Conservation (phyloP, 805 yeast species). For the Ogataea polymorpha region DNA sequence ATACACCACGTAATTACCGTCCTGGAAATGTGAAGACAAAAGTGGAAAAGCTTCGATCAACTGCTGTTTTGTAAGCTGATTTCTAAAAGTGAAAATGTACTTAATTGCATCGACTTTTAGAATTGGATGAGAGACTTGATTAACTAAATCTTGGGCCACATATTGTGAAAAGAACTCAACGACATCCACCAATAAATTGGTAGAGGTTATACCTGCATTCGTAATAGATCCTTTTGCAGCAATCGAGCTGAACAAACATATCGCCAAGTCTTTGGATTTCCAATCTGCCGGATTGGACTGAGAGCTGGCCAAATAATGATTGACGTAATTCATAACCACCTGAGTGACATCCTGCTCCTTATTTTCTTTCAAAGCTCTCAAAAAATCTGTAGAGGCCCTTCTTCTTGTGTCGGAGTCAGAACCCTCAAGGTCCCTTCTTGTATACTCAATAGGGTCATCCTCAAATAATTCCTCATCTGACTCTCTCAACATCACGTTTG, state of each 20-base stretch:
- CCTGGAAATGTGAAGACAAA: constrained; percentile 64
- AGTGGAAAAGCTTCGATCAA: constrained; percentile 76
- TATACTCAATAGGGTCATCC: constrained; percentile 93
- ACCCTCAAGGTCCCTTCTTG: constrained; percentile 92
- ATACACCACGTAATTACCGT: constrained; percentile 74
- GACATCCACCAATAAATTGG: constrained; percentile 81
- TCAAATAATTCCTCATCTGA: constrained; percentile 91
- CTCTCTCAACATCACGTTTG: constrained; percentile 82
- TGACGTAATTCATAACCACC: constrained; percentile 70
- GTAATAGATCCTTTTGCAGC: constrained; percentile 93
- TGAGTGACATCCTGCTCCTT: constrained; percentile 73
- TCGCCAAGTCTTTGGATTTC: constrained; percentile 85
- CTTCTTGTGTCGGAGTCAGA: constrained; percentile 91
- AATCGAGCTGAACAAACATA: constrained; percentile 79
- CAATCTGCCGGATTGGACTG: constrained; percentile 52
- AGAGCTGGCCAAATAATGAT: constrained; percentile 57
- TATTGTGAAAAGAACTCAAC: constrained; percentile 78
- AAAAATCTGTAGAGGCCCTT: constrained; percentile 87
- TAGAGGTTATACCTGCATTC: constrained; percentile 79
- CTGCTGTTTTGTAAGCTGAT: constrained; percentile 87
- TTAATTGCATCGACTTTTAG: constrained; percentile 90
- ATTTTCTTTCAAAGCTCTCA: constrained; percentile 78
- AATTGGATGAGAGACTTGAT: constrained; percentile 61
- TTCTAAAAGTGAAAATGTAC: constrained; percentile 84
- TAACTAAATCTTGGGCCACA: constrained; percentile 79